These are phyloP conservation scores for Phaffomyces antillensis DNA, from an alignment of 805 yeast species.

Conservation along the genomic window DNA sequence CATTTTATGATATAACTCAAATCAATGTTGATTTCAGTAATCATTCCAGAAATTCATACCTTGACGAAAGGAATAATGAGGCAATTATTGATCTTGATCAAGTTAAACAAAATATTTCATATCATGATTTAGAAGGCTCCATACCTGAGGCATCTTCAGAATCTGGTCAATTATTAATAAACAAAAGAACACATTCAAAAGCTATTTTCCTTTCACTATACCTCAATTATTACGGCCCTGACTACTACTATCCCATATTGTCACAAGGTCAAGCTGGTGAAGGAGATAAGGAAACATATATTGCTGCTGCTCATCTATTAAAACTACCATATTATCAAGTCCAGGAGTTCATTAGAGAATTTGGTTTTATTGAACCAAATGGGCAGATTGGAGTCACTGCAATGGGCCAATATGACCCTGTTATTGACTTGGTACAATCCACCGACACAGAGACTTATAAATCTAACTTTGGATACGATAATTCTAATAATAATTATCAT, in stretches of 20 bases:
- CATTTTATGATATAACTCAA: conserved; percentile 48
- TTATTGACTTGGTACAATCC: not conserved
- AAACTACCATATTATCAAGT: conserved; percentile 31
- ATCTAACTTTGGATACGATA: not conserved
- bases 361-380: not conserved
- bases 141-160: conserved; percentile 66
- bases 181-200: conserved; percentile 31
- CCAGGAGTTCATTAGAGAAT: not conserved
- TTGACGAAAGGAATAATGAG: not conserved
- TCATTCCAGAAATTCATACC: not conserved
- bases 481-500: conserved; percentile 12
- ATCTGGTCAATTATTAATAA: conserved; percentile 58
- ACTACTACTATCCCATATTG: conserved; percentile 49
- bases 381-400: not conserved
- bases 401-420: not conserved
- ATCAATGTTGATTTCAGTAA: conserved; percentile 26
- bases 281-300: conserved; percentile 74
- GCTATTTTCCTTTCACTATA: conserved; percentile 44
- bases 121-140: conserved; percentile 60
- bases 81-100: not conserved
- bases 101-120: conserved; percentile 29
- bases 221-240: conserved; percentile 60
- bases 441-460: not conserved
- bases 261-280: conserved; percentile 63
- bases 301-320: conserved; percentile 56